These are phyloP conservation scores for Xylaria palmicola DNA, from an alignment of 495 filamentous ascomycete species.

Conservation along the genomic window DNA sequence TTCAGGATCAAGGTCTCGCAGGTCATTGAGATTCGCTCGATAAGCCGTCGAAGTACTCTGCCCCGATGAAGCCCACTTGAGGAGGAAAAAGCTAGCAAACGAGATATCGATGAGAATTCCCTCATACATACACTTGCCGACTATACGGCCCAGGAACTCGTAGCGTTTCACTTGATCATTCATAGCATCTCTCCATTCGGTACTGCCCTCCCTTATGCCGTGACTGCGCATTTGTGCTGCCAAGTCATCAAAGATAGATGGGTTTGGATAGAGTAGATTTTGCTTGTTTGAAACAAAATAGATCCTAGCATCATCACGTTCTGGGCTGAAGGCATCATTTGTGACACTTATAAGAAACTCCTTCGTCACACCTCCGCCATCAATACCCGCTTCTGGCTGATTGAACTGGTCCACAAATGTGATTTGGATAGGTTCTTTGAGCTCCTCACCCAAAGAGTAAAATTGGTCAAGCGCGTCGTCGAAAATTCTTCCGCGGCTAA, in stretches of 20 bases:
- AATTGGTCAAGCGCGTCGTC: conserved; percentile 84
- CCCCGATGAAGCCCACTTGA: conserved; percentile 86
- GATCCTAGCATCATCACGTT: conserved; percentile 29
- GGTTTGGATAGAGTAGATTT: conserved; percentile 88
- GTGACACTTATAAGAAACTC: conserved; percentile 94
- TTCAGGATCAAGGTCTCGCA: conserved; percentile 89
- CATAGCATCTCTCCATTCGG: conserved; percentile 57
- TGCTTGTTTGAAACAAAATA: conserved; percentile 86
- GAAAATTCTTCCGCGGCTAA: conserved; percentile 78
- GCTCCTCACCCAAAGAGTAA: conserved; percentile 72
- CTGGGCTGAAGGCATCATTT: conserved; percentile 72
- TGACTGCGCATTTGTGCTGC: conserved; percentile 56
- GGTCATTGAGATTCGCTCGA: conserved; percentile 85
- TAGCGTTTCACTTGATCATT: conserved; percentile 69
- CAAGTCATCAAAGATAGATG: conserved; percentile 71
- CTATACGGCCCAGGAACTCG: conserved; percentile 87
- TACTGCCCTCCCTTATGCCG: conserved; percentile 48
- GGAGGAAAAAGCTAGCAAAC: conserved; percentile 94
- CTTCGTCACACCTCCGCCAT: conserved; percentile 96
- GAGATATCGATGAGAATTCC: conserved; percentile 91
- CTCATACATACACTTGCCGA: conserved; percentile 98
- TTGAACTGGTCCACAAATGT: conserved; percentile 93
- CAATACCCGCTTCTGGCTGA: conserved; percentile 86
- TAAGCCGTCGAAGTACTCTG: conserved; percentile 63
- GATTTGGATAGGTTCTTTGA: conserved; percentile 98